Evolutionary conservation across 176 grass and related monocot species (phyloP).

Genomic region (Metroxylon sagu): DNA sequence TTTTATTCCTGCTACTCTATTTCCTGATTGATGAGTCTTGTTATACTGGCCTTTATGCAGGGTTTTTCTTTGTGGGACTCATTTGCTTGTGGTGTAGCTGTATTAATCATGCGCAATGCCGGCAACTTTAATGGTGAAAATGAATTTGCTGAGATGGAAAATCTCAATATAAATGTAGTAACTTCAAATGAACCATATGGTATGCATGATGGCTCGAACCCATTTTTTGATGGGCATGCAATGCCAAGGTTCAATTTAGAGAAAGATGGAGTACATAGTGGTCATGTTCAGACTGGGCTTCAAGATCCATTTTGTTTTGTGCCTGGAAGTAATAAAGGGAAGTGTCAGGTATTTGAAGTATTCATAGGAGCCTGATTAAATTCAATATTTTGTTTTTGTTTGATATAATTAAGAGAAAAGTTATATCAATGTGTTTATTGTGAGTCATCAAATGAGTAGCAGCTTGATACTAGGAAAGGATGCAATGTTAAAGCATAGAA

Average conservation of each 20-base stretch:
- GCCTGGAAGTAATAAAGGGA: constrained; percentile 33
- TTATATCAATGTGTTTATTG: no score
- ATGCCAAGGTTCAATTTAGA: constrained; percentile 40
- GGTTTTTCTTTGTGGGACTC: constrained; percentile 78
- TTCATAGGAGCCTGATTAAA: no score
- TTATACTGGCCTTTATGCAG: constrained; percentile 20
- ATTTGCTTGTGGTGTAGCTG: constrained; percentile 40
- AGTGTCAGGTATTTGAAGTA: constrained; percentile 38
- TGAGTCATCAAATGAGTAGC: no score
- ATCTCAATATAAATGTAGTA: constrained; percentile 54
- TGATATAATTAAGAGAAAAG: no score
- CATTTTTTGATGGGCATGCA: constrained; percentile 42
- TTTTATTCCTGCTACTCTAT: not conserved
- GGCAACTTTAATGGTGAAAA: constrained; percentile 30
- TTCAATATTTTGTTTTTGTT: no score
- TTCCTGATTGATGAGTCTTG: not conserved
- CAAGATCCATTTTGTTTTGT: constrained; percentile 42
- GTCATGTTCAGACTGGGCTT: constrained; percentile 58
- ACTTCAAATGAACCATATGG: constrained; percentile 62
- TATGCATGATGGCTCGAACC: constrained; percentile 52
- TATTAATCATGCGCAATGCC: constrained; percentile 47
- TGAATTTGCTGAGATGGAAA: constrained; percentile 52
- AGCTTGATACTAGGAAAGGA: no score
- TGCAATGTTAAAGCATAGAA: no score
- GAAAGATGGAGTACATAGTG: constrained; percentile 49